Evolutionary conservation across 331 rosid species (phyloP).

Genomic region (Malus hybrid): DNA sequence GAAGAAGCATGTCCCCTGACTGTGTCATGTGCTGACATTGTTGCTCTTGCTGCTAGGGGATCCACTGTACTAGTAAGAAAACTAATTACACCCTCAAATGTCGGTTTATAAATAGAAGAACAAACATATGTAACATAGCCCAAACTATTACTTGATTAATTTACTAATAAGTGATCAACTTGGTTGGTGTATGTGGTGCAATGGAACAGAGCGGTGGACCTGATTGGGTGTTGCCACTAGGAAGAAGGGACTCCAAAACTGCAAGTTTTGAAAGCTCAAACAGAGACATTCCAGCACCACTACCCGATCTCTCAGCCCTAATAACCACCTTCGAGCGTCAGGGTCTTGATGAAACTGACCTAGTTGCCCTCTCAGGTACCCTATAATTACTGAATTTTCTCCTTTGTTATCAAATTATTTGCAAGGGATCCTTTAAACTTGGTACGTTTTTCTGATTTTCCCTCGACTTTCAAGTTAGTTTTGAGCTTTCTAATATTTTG

Average conservation of each 20-base stretch:
- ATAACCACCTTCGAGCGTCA: slow-evolving; percentile 57
- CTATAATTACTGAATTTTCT: too few relatives aligned
- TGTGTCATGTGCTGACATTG: slow-evolving; percentile 65
- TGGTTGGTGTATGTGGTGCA: not conserved
- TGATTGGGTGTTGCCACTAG: slow-evolving; percentile 71
- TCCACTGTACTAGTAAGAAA: slow-evolving; percentile 58
- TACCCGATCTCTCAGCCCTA: slow-evolving; percentile 48
- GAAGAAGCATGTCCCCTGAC: slow-evolving; percentile 68
- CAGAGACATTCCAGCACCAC: slow-evolving; percentile 68
- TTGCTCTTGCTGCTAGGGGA: slow-evolving; percentile 77
- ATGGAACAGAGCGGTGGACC: slow-evolving; percentile 81
- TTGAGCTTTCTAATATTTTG: too few relatives aligned
- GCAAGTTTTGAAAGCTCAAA: slow-evolving; percentile 55
- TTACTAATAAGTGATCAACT: not conserved
- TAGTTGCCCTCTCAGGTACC: slow-evolving; percentile 77
- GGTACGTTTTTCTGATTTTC: too few relatives aligned
- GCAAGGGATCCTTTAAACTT: too few relatives aligned
- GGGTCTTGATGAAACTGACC: slow-evolving; percentile 79
- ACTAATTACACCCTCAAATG: slow-evolving; percentile 14
- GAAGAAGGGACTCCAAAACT: slow-evolving; percentile 69
- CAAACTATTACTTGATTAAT: too few relatives aligned
- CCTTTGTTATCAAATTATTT: too few relatives aligned
- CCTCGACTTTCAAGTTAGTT: too few relatives aligned
- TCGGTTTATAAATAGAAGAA: too few relatives aligned
- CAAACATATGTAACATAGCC: too few relatives aligned